Evolutionary conservation across 495 filamentous ascomycete genomes (phyloP).

Genomic region (Talaromyces stipitatus): DNA sequence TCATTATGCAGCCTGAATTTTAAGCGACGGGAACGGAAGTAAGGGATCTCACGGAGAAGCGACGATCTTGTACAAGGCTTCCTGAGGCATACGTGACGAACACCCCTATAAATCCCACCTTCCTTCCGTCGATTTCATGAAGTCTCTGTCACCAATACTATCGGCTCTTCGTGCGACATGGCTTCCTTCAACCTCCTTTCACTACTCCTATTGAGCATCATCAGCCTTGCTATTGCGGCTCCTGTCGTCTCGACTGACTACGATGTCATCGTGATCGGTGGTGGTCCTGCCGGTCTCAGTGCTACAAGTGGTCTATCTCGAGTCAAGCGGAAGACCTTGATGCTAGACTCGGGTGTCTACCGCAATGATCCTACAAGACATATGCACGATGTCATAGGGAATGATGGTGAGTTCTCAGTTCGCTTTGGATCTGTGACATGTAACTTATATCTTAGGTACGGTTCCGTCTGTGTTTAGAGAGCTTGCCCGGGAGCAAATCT

Average conservation of each 20-base stretch:
- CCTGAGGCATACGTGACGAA: not conserved
- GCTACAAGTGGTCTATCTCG: conserved; percentile 47
- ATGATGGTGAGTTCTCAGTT: conserved; percentile 36
- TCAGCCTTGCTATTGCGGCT: conserved; percentile 11
- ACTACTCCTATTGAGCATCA: not conserved
- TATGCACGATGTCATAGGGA: conserved; percentile 53
- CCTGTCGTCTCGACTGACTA: conserved; percentile 15
- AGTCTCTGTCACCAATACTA: no score
- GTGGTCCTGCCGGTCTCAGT: conserved; percentile 31
- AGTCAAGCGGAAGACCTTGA: conserved; percentile 40
- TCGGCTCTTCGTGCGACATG: not conserved
- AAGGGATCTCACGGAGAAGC: not conserved
- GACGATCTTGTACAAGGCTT: not conserved
- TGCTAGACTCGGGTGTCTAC: conserved; percentile 50
- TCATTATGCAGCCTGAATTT: not conserved
- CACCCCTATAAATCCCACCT: not conserved
- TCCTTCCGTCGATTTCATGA: not conserved
- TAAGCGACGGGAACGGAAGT: not conserved
- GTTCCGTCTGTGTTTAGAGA: conserved; percentile 43
- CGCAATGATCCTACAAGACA: conserved; percentile 46
- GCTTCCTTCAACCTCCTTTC: not conserved
- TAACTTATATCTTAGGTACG: conserved; percentile 28
- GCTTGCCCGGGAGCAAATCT: conserved; percentile 43
- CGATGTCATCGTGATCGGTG: conserved; percentile 31
- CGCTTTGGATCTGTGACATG: not conserved